Conservation (phyloP, 2,329 filamentous ascomycete genomes). For the Claviceps sp. region DNA sequence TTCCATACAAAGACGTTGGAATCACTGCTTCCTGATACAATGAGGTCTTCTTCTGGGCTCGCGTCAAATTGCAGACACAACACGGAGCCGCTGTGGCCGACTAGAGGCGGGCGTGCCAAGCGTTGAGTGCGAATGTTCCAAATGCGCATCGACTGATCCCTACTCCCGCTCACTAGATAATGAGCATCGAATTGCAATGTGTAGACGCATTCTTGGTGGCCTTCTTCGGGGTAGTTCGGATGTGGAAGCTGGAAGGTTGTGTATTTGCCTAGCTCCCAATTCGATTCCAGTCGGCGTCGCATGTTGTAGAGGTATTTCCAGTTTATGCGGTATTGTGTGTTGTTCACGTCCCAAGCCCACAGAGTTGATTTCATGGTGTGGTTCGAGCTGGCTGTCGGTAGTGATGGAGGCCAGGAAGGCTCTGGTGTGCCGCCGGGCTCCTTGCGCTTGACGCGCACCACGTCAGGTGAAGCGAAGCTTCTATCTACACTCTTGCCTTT, state of each 20-base stretch:
- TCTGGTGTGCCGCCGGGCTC: slow-evolving; percentile 21
- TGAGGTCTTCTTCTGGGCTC: slow-evolving; percentile 70
- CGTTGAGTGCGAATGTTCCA: slow-evolving; percentile 80
- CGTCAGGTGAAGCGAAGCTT: slow-evolving; percentile 15
- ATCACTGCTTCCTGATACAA: slow-evolving; percentile 94
- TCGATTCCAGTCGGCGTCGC: slow-evolving; percentile 69
- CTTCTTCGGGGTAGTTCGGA: slow-evolving; percentile 64
- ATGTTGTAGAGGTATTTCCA: slow-evolving; percentile 92
- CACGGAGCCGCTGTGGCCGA: slow-evolving; percentile 73
- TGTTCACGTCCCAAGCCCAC: slow-evolving; percentile 36
- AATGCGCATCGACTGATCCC: slow-evolving; percentile 75
- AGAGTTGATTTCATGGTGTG: slow-evolving; percentile 30
- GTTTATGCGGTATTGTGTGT: slow-evolving; percentile 53
- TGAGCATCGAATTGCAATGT: slow-evolving; percentile 79
- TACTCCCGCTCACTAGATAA: slow-evolving; percentile 83
- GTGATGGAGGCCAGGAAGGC: slow-evolving; percentile 17
- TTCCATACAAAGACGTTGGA: slow-evolving; percentile 82
- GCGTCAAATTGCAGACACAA: slow-evolving; percentile 93
- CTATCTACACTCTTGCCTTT: slow-evolving; percentile 19
- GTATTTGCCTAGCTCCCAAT: slow-evolving; percentile 77
- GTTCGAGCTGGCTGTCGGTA: slow-evolving; percentile 15
- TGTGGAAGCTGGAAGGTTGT: slow-evolving; percentile 85
- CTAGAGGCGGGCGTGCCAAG: slow-evolving; percentile 58
- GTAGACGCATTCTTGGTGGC: slow-evolving; percentile 87
- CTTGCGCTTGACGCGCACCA: slow-evolving; percentile 21